Percentiles rank a stretch among this genome's conserved stretches.
Conservation (phyloP, 2,329 filamentous ascomycete genomes). For the Juglanconis oblonga region DNA sequence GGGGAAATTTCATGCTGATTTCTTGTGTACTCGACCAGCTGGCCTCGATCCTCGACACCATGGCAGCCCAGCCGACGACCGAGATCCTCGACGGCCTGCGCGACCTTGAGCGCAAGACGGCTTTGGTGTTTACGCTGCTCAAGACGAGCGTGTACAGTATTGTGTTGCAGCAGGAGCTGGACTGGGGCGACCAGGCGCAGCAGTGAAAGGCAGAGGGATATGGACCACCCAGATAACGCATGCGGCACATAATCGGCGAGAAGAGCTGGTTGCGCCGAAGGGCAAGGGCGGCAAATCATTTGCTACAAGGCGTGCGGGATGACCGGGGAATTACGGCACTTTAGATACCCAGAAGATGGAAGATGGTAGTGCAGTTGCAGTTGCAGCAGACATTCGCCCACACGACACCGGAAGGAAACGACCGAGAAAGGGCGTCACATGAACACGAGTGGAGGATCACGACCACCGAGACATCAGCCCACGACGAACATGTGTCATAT, state of each 20-base stretch:
- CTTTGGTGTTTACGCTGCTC: conserved; percentile 88
- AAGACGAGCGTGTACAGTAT: conserved; percentile 99
- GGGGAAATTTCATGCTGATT: background rate
- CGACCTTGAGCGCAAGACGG: conserved; percentile 89
- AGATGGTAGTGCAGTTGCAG: too few relatives aligned
- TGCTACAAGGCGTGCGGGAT: too few relatives aligned
- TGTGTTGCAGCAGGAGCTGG: conserved; percentile 94
- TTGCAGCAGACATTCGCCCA: too few relatives aligned
- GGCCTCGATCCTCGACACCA: conserved; percentile 57
- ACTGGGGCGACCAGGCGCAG: conserved; percentile 56
- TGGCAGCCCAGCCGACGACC: conserved; percentile 69
- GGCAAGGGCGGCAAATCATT: too few relatives aligned
- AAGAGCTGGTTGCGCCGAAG: too few relatives aligned
- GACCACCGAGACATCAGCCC: background rate
- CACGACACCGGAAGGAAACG: too few relatives aligned
- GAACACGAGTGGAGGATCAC: background rate
- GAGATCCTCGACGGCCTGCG: conserved; percentile 84
- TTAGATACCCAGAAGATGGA: too few relatives aligned
- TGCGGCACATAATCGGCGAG: background rate
- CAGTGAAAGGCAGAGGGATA: conserved; percentile 27
- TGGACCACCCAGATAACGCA: background rate
- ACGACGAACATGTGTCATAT: background rate
- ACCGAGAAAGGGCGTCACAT: background rate
- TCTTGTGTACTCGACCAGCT: conserved; percentile 42
- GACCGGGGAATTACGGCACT: too few relatives aligned